phyloP scores from a whole-genome alignment of 2,329 filamentous ascomycete genomes.

The Trichophaea hybrida region DNA sequence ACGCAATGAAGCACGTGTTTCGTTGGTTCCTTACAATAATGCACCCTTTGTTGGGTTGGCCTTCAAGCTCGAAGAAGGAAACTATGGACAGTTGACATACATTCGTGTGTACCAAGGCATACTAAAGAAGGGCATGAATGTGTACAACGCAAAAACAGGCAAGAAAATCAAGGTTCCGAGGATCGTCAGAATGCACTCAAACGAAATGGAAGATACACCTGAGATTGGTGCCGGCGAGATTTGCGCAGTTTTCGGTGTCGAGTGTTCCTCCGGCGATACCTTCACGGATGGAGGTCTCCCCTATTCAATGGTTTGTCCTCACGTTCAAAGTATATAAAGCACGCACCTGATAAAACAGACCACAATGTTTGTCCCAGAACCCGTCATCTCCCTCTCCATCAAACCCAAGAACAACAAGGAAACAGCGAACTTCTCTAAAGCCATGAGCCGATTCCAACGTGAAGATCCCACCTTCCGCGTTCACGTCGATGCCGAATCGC shows the following conservation, averaged over 20 bases:
- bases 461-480: constrained; percentile 97
- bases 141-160: constrained; percentile 85
- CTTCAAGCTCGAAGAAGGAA: constrained; percentile 98
- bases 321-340: neutral
- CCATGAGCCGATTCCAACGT: constrained; percentile 95
- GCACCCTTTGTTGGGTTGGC: constrained; percentile 89
- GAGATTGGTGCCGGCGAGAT: constrained; percentile 95
- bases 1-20: constrained; percentile 62
- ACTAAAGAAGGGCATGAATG: constrained; percentile 71
- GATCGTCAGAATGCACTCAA: constrained; percentile 98
- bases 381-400: constrained; percentile 95
- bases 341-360: constrained; percentile 33
- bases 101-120: constrained; percentile 95
- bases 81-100: constrained; percentile 95
- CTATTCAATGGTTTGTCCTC: constrained; percentile 56
- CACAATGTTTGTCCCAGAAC: constrained; percentile 95
- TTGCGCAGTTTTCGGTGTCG: constrained; percentile 93
- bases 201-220: constrained; percentile 93
- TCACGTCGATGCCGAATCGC: constrained; percentile 76
- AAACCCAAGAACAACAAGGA: constrained; percentile 89
- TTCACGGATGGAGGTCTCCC: constrained; percentile 88
- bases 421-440: constrained; percentile 88
- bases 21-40: constrained; percentile 83
- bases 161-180: constrained; percentile 95
- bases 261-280: constrained; percentile 93